These are phyloP conservation scores for Coniochaeta ligniaria DNA, from an alignment of 2,329 filamentous ascomycete genomes.

Conservation along the genomic window DNA sequence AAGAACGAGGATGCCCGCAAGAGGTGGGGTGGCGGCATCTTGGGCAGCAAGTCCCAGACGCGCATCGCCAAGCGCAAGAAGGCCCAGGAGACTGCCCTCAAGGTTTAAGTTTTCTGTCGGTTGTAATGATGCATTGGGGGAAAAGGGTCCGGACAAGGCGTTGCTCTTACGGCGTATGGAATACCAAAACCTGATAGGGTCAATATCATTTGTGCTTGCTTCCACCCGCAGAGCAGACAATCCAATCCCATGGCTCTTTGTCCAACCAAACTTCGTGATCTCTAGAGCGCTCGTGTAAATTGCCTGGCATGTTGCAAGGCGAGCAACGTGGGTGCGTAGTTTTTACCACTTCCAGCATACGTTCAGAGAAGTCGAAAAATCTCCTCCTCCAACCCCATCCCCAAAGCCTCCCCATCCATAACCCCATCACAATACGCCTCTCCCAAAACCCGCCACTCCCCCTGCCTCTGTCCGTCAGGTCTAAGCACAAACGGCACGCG, in stretches of 20 bases:
- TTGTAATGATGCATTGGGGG: slow-evolving; percentile 11
- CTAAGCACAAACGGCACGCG: slow-evolving; percentile 9
- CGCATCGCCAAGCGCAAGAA: slow-evolving; percentile 80
- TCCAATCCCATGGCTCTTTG: neutral
- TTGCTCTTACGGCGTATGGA: slow-evolving; percentile 25
- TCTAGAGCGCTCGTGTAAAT: neutral
- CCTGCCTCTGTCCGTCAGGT: neutral
- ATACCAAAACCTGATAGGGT: slow-evolving; percentile 22
- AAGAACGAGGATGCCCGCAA: slow-evolving; percentile 87
- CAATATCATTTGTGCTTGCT: slow-evolving; percentile 15
- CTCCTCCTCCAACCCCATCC: slow-evolving; percentile 3
- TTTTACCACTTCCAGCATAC: neutral
- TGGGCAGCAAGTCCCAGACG: slow-evolving; percentile 88
- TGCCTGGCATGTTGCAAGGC: neutral
- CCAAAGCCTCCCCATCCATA: slow-evolving; percentile 9
- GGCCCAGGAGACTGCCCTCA: slow-evolving; percentile 89
- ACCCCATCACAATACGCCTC: slow-evolving; percentile 11
- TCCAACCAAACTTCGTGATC: neutral
- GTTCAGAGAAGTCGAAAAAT: neutral
- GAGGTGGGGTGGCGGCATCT: slow-evolving; percentile 99
- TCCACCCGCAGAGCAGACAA: slow-evolving; percentile 2
- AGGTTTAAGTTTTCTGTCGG: slow-evolving; percentile 63
- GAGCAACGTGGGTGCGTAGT: neutral
- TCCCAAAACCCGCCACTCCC: slow-evolving; percentile 5
- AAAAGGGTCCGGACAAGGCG: slow-evolving; percentile 14